Evolutionary conservation across 345 rosid species (phyloP), one percentile per base, ranked within the genome.

Genomic region (Populus simonii): DNA sequence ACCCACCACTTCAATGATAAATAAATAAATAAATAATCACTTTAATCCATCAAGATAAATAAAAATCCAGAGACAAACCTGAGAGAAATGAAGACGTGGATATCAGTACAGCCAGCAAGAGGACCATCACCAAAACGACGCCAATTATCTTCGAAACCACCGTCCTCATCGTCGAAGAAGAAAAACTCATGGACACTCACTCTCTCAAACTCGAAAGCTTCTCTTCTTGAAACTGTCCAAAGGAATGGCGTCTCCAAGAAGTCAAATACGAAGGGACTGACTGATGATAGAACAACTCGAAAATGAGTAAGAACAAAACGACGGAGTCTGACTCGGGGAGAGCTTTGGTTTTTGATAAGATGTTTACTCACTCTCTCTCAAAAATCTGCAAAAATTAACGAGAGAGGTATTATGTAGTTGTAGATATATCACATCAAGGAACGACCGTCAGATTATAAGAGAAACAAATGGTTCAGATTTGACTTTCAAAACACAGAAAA

Each of bases 321-420:
- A 35, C 23, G 0, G 33, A 43, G 49, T 70, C 55, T 20, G 72
- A 9, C 53, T 39, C 27, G 71, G 71, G 20, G 51, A 68, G 12
- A 22, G 29, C 29, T n/a, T 23, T 10, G 65, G 6, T 59, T 59
- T 78, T 27, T 51, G 70, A 59, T 41, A 71, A 31, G 73, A 70
- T 36, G 38, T 23, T 9, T n/a, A 18, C 27, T 41, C 72, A 74
- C 36, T 33, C 35, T 33, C 36, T 33, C 36, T 33, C 36, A 33
- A 66, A 72, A 77, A 83, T 79, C 85, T 81, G 91, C 85, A 74
- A 47, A n/a, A 76, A 76, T 72, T 69, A 74, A 33, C 66, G 79
- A 57, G 72, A 8, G 47, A n/a, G 47, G 25, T 7, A 43, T 43
- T 1, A 11, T 12, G 33, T 66, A 66, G 36, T 18, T 12, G 29